A percentile compares a stretch with the other conserved stretches of the same genome.
Conservation (phyloP, 805 yeast genomes). For the Nematodospora valgi region DNA sequence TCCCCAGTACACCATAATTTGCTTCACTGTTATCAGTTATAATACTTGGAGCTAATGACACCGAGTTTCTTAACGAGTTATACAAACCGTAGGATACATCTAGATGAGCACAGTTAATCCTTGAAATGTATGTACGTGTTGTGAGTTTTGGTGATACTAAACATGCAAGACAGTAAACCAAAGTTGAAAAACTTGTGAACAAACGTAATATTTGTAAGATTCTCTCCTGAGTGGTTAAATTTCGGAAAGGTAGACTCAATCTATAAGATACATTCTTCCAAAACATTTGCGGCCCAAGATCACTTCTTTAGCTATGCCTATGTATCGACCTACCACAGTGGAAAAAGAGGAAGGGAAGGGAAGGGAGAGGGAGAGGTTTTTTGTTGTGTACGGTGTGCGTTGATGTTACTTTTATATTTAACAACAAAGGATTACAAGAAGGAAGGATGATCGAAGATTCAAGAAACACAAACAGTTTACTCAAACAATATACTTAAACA, state of each 20-base stretch:
- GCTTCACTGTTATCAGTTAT: constrained; percentile 10
- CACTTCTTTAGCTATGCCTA: too few relatives aligned
- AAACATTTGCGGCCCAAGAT: neutral
- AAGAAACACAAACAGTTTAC: too few relatives aligned
- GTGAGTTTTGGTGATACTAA: constrained; percentile 25
- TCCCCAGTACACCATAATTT: constrained; percentile 11
- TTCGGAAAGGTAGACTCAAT: constrained; percentile 12
- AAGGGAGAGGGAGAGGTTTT: too few relatives aligned
- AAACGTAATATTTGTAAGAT: constrained; percentile 25
- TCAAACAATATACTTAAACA: neutral
- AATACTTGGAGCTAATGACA: constrained; percentile 18
- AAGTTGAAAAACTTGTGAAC: constrained; percentile 14
- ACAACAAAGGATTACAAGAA: too few relatives aligned
- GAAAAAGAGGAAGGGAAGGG: too few relatives aligned
- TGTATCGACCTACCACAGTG: neutral
- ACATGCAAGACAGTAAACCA: constrained; percentile 17
- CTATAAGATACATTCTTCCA: neutral
- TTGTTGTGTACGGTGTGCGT: too few relatives aligned
- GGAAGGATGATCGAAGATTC: too few relatives aligned
- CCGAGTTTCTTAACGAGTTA: constrained; percentile 35
- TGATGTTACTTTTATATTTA: too few relatives aligned
- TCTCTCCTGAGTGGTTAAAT: constrained; percentile 23
- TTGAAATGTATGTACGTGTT: constrained; percentile 22
- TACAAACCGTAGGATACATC: constrained; percentile 55
- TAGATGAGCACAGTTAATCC: constrained; percentile 48